Base-by-base conservation (phyloP, 139 green algal species). In the Tetradesmus obliquus region DNA sequence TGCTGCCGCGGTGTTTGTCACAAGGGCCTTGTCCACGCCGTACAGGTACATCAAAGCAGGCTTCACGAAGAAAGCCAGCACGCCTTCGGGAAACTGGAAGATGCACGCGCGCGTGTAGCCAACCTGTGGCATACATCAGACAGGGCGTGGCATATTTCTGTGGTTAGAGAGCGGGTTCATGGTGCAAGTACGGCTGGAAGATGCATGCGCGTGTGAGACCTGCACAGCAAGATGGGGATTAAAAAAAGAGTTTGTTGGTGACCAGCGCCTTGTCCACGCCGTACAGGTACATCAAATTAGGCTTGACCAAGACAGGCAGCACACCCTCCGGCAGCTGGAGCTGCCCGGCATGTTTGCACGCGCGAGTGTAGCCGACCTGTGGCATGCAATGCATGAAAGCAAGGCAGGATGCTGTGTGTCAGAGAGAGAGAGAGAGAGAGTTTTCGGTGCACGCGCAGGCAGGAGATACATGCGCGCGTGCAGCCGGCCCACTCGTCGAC, bases 1-100 rank as follows among this genome's bases (percentile, higher is more conserved):
- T 20, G 92, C 88, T 15, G 91, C 85, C 54, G 93, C 94, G 53
- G 90, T 86, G 90, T 85, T 80, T 12, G 80, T 83, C 10, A 94
- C 89, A 3, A 90, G 62, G 32, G 84, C 85, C 89, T 92, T 91
- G 79, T 92, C 90, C 57, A 95, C 62, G 15, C 94, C 94, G 74
- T 96, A 96, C 62, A 96, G 84, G 58, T 96, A 96, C 80, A 94
- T 53, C 55, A 95, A 93, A 2, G 88, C 95, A 54, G 94, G 94
- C 92, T 94, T 95, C 58, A 96, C 57, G 85, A 92, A 95, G 86
- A 96, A 96, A 3, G 93, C 94, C 5, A 92, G 91, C 84, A 95
- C 91, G 57, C 91, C 90, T 13, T 91, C 88, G 6, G 94, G 94
- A 53, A 96, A 91, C 17, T 90, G 90, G 74, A 93, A 95, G 15